A percentile compares a stretch with the other conserved stretches of the same genome.
Conservation (phyloP, 2,329 filamentous ascomycete genomes). For the Colletotrichum phormii region DNA sequence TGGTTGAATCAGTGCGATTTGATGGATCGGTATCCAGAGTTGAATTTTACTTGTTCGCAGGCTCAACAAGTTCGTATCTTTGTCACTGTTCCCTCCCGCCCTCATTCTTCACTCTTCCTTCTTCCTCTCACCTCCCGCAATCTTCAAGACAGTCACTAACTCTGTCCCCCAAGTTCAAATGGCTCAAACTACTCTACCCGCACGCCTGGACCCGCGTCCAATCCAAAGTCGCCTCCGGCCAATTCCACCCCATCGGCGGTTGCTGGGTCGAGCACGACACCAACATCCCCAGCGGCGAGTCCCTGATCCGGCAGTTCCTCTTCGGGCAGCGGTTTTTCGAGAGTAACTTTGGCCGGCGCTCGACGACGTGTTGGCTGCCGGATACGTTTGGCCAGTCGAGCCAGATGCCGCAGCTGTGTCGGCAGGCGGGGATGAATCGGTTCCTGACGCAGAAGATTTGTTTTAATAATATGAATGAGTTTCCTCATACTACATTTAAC, state of each 20-base stretch:
- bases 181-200: slow-evolving; percentile 74
- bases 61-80: slow-evolving; percentile 58
- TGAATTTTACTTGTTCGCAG: slow-evolving; percentile 73
- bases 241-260: slow-evolving; percentile 75
- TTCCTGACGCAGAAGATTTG: slow-evolving; percentile 79
- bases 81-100: slow-evolving; percentile 40
- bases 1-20: slow-evolving; percentile 78
- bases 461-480: slow-evolving; percentile 81
- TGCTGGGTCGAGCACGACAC: slow-evolving; percentile 80
- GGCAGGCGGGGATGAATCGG: slow-evolving; percentile 73
- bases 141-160: too few species aligned
- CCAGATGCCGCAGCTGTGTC: slow-evolving; percentile 74
- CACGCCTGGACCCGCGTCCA: slow-evolving; percentile 75
- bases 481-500: slow-evolving; percentile 78
- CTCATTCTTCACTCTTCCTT: not conserved
- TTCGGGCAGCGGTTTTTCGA: slow-evolving; percentile 78
- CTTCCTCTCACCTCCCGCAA: not conserved
- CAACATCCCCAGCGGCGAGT: slow-evolving; percentile 76
- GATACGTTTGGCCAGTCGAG: slow-evolving; percentile 78
- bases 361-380: slow-evolving; percentile 75
- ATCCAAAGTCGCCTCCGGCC: slow-evolving; percentile 73
- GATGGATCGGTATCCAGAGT: slow-evolving; percentile 75
- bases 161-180: slow-evolving; percentile 64
- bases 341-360: slow-evolving; percentile 72
- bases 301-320: slow-evolving; percentile 73